A percentile compares a stretch with the other conserved stretches of the same genome.
Evolutionary conservation across 2,329 filamentous ascomycete genomes (phyloP).

Genomic region (Cercospora zeae-maydis): DNA sequence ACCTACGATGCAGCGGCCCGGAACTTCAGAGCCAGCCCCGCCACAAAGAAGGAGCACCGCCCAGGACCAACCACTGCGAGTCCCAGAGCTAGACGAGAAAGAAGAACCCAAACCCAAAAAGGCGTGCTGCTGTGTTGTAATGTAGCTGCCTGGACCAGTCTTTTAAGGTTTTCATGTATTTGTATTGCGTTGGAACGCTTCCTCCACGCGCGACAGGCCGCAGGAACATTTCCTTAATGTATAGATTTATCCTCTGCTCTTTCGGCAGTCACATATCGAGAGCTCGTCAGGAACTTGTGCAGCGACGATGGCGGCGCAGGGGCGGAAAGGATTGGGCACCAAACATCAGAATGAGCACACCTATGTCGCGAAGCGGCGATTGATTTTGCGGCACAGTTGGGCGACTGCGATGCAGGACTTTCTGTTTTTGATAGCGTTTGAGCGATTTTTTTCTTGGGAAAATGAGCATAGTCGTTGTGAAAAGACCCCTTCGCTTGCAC

Average conservation of each 20-base stretch:
- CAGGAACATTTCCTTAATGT: not conserved
- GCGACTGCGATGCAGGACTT: not conserved
- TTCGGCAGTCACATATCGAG: not conserved
- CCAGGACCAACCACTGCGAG: slow-evolving; percentile 46
- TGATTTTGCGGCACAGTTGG: not conserved
- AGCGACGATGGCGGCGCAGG: not conserved
- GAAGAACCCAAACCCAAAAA: slow-evolving; percentile 54
- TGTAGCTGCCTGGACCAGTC: slow-evolving; percentile 48
- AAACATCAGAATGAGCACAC: slow-evolving; percentile 2
- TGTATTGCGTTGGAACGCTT: not conserved
- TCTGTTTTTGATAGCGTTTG: slow-evolving; percentile 19
- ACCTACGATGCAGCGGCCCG: slow-evolving; percentile 24
- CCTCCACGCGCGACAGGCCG: not conserved
- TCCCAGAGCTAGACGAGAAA: slow-evolving; percentile 55
- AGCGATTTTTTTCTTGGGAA: slow-evolving; percentile 6
- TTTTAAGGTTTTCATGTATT: not conserved
- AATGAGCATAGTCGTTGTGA: not conserved
- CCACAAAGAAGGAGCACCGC: slow-evolving; percentile 31
- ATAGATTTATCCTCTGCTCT: not conserved
- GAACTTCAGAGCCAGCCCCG: slow-evolving; percentile 16
- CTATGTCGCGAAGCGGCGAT: not conserved
- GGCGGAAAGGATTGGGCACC: not conserved
- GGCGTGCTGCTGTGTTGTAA: slow-evolving; percentile 70
- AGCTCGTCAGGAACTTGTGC: not conserved
- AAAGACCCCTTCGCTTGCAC: not conserved